Evolutionary conservation across 441 rosid genomes (phyloP).

Genomic region (Pelargonium myrrhifolium): DNA sequence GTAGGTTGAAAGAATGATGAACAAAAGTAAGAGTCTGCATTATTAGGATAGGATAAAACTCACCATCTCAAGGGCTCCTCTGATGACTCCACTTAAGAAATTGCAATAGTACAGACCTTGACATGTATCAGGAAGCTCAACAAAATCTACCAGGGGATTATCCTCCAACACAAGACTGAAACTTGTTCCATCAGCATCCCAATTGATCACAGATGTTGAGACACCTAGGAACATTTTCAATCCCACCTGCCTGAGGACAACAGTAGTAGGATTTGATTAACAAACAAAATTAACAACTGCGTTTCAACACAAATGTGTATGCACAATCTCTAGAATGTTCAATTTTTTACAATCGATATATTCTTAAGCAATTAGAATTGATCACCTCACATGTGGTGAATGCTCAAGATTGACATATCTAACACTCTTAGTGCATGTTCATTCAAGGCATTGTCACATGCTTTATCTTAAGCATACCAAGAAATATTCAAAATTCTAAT

Average conservation of each 20-base stretch:
- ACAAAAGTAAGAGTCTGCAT: neutral
- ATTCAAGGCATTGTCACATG: too few relatives aligned
- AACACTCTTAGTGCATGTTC: too few relatives aligned
- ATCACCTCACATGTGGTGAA: too few relatives aligned
- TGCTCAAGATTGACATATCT: too few relatives aligned
- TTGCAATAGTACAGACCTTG: constrained; percentile 91
- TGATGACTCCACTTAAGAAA: constrained; percentile 77
- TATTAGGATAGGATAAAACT: constrained; percentile 16
- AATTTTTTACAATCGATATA: too few relatives aligned
- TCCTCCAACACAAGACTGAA: constrained; percentile 77
- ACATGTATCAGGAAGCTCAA: constrained; percentile 83
- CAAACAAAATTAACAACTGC: too few relatives aligned
- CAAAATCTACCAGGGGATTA: constrained; percentile 82
- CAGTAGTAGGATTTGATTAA: too few relatives aligned
- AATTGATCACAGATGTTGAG: constrained; percentile 71
- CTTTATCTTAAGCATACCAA: too few relatives aligned
- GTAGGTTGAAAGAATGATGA: neutral
- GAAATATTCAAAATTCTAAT: too few relatives aligned
- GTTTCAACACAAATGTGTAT: too few relatives aligned
- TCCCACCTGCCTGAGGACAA: constrained; percentile 47
- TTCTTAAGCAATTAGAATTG: too few relatives aligned
- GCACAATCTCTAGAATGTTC: too few relatives aligned
- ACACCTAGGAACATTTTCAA: constrained; percentile 93
- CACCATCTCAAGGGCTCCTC: constrained; percentile 95
- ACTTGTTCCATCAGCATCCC: constrained; percentile 85